Conservation (phyloP, 495 filamentous ascomycete species). For the Chaetomidium leptoderma region DNA sequence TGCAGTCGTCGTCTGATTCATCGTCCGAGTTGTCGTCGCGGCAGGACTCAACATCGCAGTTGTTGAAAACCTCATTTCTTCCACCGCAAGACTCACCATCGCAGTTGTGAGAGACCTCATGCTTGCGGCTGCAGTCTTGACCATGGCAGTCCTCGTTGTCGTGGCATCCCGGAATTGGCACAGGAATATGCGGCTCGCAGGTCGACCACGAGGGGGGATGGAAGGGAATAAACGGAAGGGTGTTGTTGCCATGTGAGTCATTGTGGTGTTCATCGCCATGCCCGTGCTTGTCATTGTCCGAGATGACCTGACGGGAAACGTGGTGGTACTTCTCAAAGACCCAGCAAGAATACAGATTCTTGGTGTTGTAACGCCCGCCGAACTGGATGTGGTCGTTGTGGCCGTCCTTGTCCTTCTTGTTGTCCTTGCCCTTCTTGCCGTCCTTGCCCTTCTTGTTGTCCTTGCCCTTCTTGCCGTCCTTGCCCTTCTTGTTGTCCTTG, state of each 20-base stretch:
- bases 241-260: no score
- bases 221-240: neutral
- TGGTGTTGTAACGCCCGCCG: constrained; percentile 8
- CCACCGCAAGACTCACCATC: neutral
- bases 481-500: neutral
- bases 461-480: neutral
- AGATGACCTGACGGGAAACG: neutral
- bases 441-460: neutral
- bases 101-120: neutral
- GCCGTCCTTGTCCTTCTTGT: neutral
- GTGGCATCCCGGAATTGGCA: neutral
- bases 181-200: neutral
- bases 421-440: neutral
- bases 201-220: neutral
- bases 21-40: neutral
- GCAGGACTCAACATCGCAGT: neutral
- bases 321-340: constrained; percentile 3
- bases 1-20: neutral
- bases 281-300: neutral
- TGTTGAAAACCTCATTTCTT: no score
- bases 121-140: neutral
- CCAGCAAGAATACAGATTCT: constrained; percentile 9
- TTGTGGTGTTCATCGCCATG: neutral
- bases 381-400: neutral
- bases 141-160: neutral